Base-by-base conservation (phyloP, 2,329 filamentous ascomycete genomes). In the Setomelanomma holmii region DNA sequence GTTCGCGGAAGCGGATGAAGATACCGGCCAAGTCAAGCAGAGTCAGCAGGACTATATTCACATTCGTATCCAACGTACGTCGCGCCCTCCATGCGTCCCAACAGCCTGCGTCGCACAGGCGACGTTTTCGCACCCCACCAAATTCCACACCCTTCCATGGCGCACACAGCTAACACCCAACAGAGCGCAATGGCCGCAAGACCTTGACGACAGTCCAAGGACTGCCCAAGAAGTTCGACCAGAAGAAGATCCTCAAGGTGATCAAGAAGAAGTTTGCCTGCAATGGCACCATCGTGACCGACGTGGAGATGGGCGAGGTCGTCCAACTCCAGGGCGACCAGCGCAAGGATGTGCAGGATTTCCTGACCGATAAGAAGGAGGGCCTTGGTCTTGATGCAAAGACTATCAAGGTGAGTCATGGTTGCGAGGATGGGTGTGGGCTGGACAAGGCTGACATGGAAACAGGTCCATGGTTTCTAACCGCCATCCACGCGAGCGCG, bases 1-100 rank as follows among this genome's bases (percentile, higher is more conserved):
- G 89, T 99, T 99, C 92, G 95, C 95, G 89, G 95, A 98, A 91
- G 95, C 93, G 87, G 95, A 97, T 91, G 93, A 97, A 89, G 93
- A 96, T 80, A 93, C 90, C 80, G 93, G 93, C 85, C 90, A 96
- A 83, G 89, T 88, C 79, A 95, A 95, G 83, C 85, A 88, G 90
- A 79, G 91, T 55, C 64, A 96, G 82, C 64, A 96, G 82, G 96
- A 96, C 82, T 96, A 97, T 80, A 96, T 98, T 80, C 95, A 98
- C 84, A 98, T 99, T 82, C 93, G 95, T 82, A 98, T 98, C 79
- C 95, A 99, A 80, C 95, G 93, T 98, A 88, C 60, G 70, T 71
- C 39, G 43, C 58, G 38, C 49, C 21, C 22, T 5, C 24, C 24
- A 17, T 23, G 35, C 33, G 16, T 27, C 42, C 22, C 46, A 36